phyloP scores from a whole-genome alignment of 2,329 filamentous ascomycete genomes.

The Sclerotinia minor region DNA sequence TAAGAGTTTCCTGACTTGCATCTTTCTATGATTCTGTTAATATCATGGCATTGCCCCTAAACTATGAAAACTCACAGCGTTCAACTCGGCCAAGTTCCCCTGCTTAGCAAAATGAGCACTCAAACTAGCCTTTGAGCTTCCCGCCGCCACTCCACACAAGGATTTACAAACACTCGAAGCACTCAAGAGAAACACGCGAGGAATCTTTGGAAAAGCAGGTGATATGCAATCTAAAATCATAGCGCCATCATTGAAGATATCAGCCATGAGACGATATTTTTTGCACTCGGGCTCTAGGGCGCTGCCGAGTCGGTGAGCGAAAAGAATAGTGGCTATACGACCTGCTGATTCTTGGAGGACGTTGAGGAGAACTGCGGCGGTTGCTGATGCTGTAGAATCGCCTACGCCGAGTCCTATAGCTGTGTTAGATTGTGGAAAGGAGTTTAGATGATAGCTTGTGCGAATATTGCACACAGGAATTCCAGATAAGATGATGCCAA shows the following conservation, averaged over 20 bases:
- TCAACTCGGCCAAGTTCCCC: conserved; percentile 88
- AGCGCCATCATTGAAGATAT: conserved; percentile 69
- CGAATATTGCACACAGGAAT: neutral
- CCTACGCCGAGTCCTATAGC: conserved; percentile 63
- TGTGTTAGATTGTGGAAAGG: neutral
- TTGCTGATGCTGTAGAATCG: conserved; percentile 64
- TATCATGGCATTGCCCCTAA: neutral
- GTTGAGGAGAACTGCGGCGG: conserved; percentile 63
- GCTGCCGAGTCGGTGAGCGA: conserved; percentile 66
- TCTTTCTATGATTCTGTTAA: conserved; percentile 58
- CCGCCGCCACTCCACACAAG: conserved; percentile 86
- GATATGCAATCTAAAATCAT: conserved; percentile 71
- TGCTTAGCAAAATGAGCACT: conserved; percentile 87
- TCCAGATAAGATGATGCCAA: too few relatives aligned
- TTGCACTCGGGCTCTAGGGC: conserved; percentile 72
- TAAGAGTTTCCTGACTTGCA: conserved; percentile 90
- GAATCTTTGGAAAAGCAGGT: conserved; percentile 59
- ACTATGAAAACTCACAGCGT: conserved; percentile 60
- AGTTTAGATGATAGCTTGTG: neutral
- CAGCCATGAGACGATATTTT: conserved; percentile 67
- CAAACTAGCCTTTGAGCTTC: conserved; percentile 84
- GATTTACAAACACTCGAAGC: conserved; percentile 61
- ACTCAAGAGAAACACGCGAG: conserved; percentile 59
- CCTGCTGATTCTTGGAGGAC: conserved; percentile 66
- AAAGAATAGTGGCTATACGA: conserved; percentile 67